phyloP scores from a whole-genome alignment of 805 yeast species.

The Jamesozyma hellenica region DNA sequence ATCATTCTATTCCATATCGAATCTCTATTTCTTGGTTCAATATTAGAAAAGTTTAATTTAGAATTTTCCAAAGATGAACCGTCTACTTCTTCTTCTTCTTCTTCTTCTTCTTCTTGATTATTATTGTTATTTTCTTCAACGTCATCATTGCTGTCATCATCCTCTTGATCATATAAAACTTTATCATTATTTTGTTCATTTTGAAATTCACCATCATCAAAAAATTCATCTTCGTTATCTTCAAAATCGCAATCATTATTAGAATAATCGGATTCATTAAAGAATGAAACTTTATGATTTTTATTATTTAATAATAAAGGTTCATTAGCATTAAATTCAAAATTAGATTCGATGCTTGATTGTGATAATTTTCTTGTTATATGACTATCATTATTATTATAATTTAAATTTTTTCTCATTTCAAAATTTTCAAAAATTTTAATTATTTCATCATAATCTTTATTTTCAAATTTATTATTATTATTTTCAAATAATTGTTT shows the following conservation, averaged over 20 bases:
- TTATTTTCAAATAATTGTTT: conserved; percentile 25
- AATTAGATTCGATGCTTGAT: conserved; percentile 21
- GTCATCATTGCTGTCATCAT: background rate
- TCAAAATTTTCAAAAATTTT: conserved; percentile 21
- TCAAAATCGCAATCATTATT: conserved; percentile 24
- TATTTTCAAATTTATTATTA: conserved; percentile 6
- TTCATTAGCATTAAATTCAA: background rate
- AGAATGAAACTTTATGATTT: conserved; percentile 20
- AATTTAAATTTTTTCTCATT: conserved; percentile 1
- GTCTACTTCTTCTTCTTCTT: background rate
- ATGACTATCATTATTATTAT: background rate
- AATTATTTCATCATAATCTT: conserved; percentile 19
- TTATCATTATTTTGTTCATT: conserved; percentile 3
- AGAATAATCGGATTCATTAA: background rate
- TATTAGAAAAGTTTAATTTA: conserved; percentile 12
- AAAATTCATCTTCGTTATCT: conserved; percentile 13
- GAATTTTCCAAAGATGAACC: background rate
- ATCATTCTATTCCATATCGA: conserved; percentile 33
- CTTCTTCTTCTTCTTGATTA: too few species aligned
- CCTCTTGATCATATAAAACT: background rate
- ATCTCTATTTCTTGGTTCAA: too few species aligned
- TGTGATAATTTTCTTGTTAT: conserved; percentile 17
- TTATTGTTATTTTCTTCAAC: background rate
- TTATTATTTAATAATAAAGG: background rate
- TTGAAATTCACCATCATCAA: conserved; percentile 18